phyloP scores from a whole-genome alignment of 1,139 yeast species.

The Eremothecium cymbalariae region DNA sequence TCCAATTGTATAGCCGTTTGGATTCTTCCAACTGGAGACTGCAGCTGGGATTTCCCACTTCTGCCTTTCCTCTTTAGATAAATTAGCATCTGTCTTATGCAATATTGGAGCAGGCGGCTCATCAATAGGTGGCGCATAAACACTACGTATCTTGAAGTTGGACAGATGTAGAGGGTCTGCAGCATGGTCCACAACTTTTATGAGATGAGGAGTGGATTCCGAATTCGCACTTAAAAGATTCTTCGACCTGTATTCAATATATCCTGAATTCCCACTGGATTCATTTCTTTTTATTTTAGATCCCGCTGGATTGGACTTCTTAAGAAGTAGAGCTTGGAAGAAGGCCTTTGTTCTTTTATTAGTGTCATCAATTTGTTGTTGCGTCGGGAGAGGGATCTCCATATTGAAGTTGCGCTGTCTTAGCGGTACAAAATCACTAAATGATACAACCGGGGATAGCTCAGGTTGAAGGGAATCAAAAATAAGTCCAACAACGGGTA shows the following conservation, averaged over 20 bases:
- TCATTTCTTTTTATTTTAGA: background rate
- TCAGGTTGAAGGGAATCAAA: conserved; percentile 10
- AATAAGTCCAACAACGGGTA: conserved; percentile 6
- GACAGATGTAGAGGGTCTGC: conserved; percentile 88
- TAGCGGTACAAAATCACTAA: conserved; percentile 41
- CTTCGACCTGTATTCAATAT: background rate
- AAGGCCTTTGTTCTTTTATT: conserved; percentile 43
- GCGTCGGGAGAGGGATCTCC: conserved; percentile 35
- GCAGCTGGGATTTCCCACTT: conserved; percentile 90
- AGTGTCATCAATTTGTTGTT: conserved; percentile 35
- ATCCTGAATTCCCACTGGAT: background rate
- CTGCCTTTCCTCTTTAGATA: conserved; percentile 70
- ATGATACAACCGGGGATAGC: conserved; percentile 12
- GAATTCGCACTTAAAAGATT: conserved; percentile 10
- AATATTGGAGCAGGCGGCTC: conserved; percentile 41
- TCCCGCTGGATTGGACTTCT: conserved; percentile 22
- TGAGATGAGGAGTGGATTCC: conserved; percentile 30
- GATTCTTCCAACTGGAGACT: conserved; percentile 92
- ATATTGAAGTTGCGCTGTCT: conserved; percentile 36
- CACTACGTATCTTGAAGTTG: conserved; percentile 64
- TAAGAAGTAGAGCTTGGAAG: conserved; percentile 39
- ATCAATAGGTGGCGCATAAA: conserved; percentile 64
- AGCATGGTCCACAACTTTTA: conserved; percentile 51
- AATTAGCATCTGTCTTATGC: conserved; percentile 31
- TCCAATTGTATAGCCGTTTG: conserved; percentile 80